These are phyloP conservation scores for Fusarium kyushuense DNA, from an alignment of 2,329 filamentous ascomycete genomes.

Conservation along the genomic window DNA sequence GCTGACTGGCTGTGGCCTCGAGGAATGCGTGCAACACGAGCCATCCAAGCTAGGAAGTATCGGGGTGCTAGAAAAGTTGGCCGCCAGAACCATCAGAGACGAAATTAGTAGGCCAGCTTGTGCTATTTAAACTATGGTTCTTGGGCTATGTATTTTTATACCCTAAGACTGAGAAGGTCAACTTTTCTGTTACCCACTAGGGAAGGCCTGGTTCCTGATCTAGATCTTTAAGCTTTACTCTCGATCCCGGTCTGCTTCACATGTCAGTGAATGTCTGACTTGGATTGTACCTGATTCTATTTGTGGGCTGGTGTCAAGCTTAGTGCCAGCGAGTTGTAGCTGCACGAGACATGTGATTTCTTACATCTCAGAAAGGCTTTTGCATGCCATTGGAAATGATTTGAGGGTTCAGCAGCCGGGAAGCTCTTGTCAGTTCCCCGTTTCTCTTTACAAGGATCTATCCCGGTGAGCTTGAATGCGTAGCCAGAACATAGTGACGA, in stretches of 20 bases:
- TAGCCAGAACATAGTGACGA: neutral
- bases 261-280: slow-evolving; percentile 35
- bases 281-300: slow-evolving; percentile 32
- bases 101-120: no score
- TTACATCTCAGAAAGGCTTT: slow-evolving; percentile 14
- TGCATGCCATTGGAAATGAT: slow-evolving; percentile 20
- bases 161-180: no score
- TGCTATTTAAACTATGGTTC: no score
- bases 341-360: slow-evolving; percentile 27
- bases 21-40: slow-evolving; percentile 34
- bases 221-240: slow-evolving; percentile 31
- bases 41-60: slow-evolving; percentile 5
- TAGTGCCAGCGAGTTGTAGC: slow-evolving; percentile 9
- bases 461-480: neutral
- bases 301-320: slow-evolving; percentile 19
- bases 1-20: slow-evolving; percentile 33
- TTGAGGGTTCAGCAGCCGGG: slow-evolving; percentile 13
- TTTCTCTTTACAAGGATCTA: slow-evolving; percentile 1
- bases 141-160: no score
- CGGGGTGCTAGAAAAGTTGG: no score
- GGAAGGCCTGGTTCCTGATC: slow-evolving; percentile 27
- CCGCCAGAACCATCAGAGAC: no score
- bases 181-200: no score
- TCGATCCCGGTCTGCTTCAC: slow-evolving; percentile 38
- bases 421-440: neutral